Base-by-base conservation (phyloP, 139 green algal genomes). In the Eudorina sp. region DNA sequence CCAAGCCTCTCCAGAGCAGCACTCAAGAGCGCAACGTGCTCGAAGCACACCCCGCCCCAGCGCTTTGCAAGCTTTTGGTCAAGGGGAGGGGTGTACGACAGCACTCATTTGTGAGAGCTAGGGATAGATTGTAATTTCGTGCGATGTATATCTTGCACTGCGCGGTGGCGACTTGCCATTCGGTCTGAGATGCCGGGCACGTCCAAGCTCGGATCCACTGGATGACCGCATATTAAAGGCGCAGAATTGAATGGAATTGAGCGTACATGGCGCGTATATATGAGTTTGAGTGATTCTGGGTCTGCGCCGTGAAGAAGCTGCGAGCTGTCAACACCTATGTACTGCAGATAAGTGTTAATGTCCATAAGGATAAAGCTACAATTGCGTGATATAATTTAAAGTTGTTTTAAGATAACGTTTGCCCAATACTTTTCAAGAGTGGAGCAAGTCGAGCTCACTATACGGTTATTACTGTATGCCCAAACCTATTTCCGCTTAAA, bases 21-120 rank as follows among this genome's bases (percentile, higher is more conserved):
- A 38, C 43, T 25, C 29, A 62, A 11, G 2, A 81, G 73, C 29
- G 43, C 45, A 0, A 53, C 43, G 43, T 81, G 73, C 43, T 81
- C 73, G 25, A 81, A 81, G 73, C 73, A 81, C 9, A 81, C 73
- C 8, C 43, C 73, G 73, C 73, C 73, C 43, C n/a, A n/a, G 73
- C 73, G 43, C 4, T 41, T 40, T 9, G 21, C 13, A 27, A 75
- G 31, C 55, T 68, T 29, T 13, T 60, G n/a, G n/a, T n/a, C n/a
- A n/a, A n/a, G n/a, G n/a, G n/a, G n/a, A n/a, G n/a, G n/a, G n/a
- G n/a, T 25, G 16, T 16, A 60, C 14, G 51, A n/a, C n/a, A n/a
- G n/a, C n/a, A n/a, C n/a, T n/a, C n/a, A n/a, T n/a, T n/a, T n/a
- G n/a, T n/a, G n/a, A n/a, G n/a, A n/a, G n/a, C n/a, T n/a, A n/a